Base-by-base conservation (phyloP, 306 rosid species). In the Pyrus communis region DNA sequence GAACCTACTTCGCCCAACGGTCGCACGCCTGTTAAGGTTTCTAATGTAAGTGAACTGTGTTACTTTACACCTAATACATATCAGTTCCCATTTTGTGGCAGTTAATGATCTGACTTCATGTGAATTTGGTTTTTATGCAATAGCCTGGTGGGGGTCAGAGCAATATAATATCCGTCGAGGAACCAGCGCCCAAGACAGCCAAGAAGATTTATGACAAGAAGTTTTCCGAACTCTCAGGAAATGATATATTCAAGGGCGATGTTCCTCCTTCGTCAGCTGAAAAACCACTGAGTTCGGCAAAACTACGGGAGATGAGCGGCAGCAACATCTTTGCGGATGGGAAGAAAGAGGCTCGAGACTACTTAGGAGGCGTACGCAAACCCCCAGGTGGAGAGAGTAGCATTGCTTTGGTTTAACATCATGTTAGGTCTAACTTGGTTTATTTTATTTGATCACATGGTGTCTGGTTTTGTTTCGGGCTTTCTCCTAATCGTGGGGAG, bases 371-470 rank as follows among this genome's bases (percentile, higher is more conserved):
- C 3, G 97, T 95, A 67, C 93, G 98, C 92, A 95, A 95, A 82
- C 98, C 98, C 70, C 98, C 98, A 1, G 98, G 97, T 0, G 98
- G 98, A 1, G 98, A 95, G 86, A 95, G 98, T 89, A 95, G 97
- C 91, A 90, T 92, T 79, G 98, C 98, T 6, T 81, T 95, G 93
- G 96, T 95, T 82, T 92, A 84, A 87, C 84, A 62, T 49, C 55
- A 57, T 82, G 78, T 69, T 88, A 88, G 97, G 90, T 74, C 96
- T 93, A 93, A 93, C 97, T 62, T 52, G 71, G 77, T 69, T 57
- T 9, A 58, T 66, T 69, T 57, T 78, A 80, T 81, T 73, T 78
- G 42, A 61, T 74, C 79, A 67, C 78, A 69, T 82, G 83, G 80
- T 57, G 82, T 86, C 78, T 64, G 89, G 86, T 83, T 78, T 87